Base-by-base conservation (phyloP, 148 eudicot species). In the Rhododendron griersonianum region DNA sequence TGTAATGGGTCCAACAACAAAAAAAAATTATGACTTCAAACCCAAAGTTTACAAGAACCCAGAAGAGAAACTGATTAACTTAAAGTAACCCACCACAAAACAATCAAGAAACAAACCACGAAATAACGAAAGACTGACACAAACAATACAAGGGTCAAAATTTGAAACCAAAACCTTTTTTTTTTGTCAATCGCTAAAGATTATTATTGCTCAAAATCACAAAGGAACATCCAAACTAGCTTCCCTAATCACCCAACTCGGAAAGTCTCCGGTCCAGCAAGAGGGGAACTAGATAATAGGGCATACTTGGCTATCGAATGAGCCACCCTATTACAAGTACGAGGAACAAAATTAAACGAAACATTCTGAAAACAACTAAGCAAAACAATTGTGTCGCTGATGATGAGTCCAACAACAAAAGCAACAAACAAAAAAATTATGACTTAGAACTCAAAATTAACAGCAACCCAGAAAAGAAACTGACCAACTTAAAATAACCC, bases 371-470 rank as follows among this genome's bases (percentile, higher is more conserved):
- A 47, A 47, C 50, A 47, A 7, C 50, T 47, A 47, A 9, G 50
- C 50, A 47, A 47, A 47, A 47, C 50, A 47, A 47, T 47, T 9
- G 50, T 47, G 45, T 41, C 45, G 45, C 45, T 6, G 45, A 6
- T 5, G 7, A 15, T 50, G 15, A 57, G 35, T 51, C n/a, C 53
- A 37, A 7, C 28, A 59, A 63, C 69, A 47, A 47, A 9, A 47
- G 50, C 50, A 47, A 47, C 50, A 47, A 47, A 47, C 11, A 47
- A 47, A 69, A 65, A 65, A 47, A 65, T 2, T n/a, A n/a, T 65
- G 73, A 57, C 2, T 57, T 16, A 16, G 11, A 57, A 37, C 37
- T 48, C 85, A 86, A 74, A 84, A 81, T 79, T 84, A 79, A 53
- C 1, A 18, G 35, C 55, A n/a, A 83, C 33, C 51, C 57, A 63